Conservation (phyloP, 2,329 filamentous ascomycete genomes). For the Penicillium olsonii region DNA sequence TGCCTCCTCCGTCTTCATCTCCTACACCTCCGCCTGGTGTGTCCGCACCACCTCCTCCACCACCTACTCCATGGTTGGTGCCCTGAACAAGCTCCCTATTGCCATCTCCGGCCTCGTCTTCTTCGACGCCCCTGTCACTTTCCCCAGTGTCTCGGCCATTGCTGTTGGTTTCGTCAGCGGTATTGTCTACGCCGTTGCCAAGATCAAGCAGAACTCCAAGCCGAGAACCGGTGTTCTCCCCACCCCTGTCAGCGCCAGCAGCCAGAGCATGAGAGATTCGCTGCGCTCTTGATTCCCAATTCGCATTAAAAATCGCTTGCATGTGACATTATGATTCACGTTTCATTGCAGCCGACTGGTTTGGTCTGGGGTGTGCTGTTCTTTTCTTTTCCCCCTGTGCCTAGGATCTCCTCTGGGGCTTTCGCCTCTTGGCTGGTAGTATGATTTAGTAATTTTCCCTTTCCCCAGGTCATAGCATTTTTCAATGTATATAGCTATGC, state of each 20-base stretch:
- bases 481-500: conserved; percentile 29
- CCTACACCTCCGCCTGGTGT: conserved; percentile 99
- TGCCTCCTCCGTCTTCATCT: conserved; percentile 92
- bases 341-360: conserved; percentile 26
- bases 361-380: conserved; percentile 16
- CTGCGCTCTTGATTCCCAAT: conserved; percentile 61
- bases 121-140: conserved; percentile 90
- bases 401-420: neutral
- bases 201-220: conserved; percentile 74
- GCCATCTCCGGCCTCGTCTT: conserved; percentile 90
- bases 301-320: conserved; percentile 13
- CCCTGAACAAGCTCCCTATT: conserved; percentile 96
- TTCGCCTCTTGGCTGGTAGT: conserved; percentile 14
- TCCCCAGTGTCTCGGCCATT: conserved; percentile 90
- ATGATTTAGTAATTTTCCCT: conserved; percentile 26
- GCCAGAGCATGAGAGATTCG: conserved; percentile 84
- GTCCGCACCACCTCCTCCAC: conserved; percentile 96
- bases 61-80: conserved; percentile 98
- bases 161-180: conserved; percentile 88
- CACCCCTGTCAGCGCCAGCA: conserved; percentile 81
- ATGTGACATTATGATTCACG: conserved; percentile 33
- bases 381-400: conserved; percentile 7
- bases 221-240: conserved; percentile 69
- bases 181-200: conserved; percentile 84
- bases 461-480: conserved; percentile 21